Conservation (phyloP, 352 stramenopile species). For the Phytophthora citrophthora region DNA sequence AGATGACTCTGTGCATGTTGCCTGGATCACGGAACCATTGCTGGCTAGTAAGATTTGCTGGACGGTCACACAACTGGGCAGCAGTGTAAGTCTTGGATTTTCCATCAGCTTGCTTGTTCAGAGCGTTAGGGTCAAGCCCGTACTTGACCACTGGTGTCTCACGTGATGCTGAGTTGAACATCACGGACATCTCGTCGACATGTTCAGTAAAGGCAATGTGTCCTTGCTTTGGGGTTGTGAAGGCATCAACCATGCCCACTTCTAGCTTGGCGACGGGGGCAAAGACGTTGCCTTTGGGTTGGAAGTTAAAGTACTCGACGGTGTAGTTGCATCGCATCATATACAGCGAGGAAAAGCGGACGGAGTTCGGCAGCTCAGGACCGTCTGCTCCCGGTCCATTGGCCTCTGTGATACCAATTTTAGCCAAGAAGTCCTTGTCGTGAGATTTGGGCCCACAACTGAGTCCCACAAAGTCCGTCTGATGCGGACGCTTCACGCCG, state of each 20-base stretch:
- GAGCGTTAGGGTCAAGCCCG: slow-evolving; percentile 32
- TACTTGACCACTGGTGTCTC: slow-evolving; percentile 60
- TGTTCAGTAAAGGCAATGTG: slow-evolving; percentile 66
- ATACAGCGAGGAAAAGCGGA: slow-evolving; percentile 71
- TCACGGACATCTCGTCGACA: slow-evolving; percentile 74
- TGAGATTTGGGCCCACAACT: slow-evolving; percentile 67
- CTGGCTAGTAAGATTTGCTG: slow-evolving; percentile 69
- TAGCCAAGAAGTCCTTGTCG: slow-evolving; percentile 62
- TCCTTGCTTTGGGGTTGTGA: slow-evolving; percentile 70
- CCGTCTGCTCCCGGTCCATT: slow-evolving; percentile 31
- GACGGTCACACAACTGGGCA: slow-evolving; percentile 65
- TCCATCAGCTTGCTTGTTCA: slow-evolving; percentile 41
- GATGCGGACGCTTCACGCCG: slow-evolving; percentile 50
- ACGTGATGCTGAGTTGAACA: slow-evolving; percentile 77
- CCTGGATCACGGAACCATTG: slow-evolving; percentile 77
- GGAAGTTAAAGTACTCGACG: slow-evolving; percentile 69
- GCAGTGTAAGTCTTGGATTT: slow-evolving; percentile 71
- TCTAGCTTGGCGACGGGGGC: slow-evolving; percentile 42
- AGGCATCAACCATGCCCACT: slow-evolving; percentile 64
- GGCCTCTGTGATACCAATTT: slow-evolving; percentile 37
- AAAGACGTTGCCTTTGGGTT: slow-evolving; percentile 48
- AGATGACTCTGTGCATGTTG: slow-evolving; percentile 82
- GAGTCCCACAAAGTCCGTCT: slow-evolving; percentile 70
- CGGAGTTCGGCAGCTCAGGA: slow-evolving; percentile 32
- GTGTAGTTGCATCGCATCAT: slow-evolving; percentile 84